A percentile compares a stretch with the other conserved stretches of the same genome.
phyloP scores from a whole-genome alignment of 441 rosid species.

The Brassica hybrid region DNA sequence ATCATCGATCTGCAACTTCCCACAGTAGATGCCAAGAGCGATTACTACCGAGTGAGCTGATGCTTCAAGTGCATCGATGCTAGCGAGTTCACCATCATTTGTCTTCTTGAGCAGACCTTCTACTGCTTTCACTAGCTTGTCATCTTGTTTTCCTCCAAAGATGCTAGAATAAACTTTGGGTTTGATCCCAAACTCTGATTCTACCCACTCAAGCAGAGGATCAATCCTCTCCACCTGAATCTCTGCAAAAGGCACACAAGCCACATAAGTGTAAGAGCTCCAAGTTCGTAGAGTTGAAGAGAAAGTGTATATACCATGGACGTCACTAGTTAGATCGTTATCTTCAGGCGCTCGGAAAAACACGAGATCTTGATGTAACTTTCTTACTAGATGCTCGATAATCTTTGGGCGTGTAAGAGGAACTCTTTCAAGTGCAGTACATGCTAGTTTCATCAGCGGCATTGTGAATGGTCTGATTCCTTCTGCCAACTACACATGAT shows the following conservation, averaged over 20 bases:
- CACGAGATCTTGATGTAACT: slow-evolving; percentile 84
- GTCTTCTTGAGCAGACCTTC: slow-evolving; percentile 69
- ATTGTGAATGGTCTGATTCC: slow-evolving; percentile 95
- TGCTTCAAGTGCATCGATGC: slow-evolving; percentile 88
- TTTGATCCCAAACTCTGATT: slow-evolving; percentile 82
- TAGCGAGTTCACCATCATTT: slow-evolving; percentile 84
- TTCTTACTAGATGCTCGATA: slow-evolving; percentile 66
- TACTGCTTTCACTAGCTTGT: slow-evolving; percentile 79
- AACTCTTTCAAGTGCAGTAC: slow-evolving; percentile 92
- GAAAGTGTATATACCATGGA: slow-evolving; percentile 59
- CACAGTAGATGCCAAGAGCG: slow-evolving; percentile 68
- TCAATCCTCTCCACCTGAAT: slow-evolving; percentile 85
- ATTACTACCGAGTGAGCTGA: slow-evolving; percentile 85
- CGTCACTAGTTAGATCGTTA: slow-evolving; percentile 58
- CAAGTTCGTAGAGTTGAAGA: not conserved
- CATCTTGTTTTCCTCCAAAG: slow-evolving; percentile 93
- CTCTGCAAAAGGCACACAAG: slow-evolving; percentile 49
- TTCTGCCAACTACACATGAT: slow-evolving; percentile 69
- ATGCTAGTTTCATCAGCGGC: slow-evolving; percentile 96
- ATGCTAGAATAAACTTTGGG: slow-evolving; percentile 80
- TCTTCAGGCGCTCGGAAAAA: slow-evolving; percentile 87
- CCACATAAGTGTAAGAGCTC: slow-evolving; percentile 8
- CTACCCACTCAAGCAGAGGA: slow-evolving; percentile 89
- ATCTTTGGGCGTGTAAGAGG: slow-evolving; percentile 80
- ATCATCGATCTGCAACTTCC: slow-evolving; percentile 85